phyloP scores from a whole-genome alignment of 176 grass and related monocot genomes.

The Triticum urartu region DNA sequence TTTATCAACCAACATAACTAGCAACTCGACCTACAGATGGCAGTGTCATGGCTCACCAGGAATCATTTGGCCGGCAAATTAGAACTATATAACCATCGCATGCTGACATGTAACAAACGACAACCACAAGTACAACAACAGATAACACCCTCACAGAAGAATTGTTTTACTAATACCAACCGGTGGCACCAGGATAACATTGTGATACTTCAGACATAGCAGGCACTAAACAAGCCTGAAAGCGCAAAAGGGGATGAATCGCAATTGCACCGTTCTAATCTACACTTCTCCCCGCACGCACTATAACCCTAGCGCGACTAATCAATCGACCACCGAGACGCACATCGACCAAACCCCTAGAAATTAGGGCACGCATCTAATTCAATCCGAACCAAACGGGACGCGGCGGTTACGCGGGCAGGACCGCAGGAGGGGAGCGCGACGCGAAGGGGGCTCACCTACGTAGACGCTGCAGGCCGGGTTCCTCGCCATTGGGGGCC shows the following conservation, averaged over 20 bases:
- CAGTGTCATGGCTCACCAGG: neutral
- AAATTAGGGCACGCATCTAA: neutral
- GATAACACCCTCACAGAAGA: neutral
- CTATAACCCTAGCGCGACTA: neutral
- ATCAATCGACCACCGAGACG: neutral
- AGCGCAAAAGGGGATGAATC: neutral
- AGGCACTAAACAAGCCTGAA: neutral
- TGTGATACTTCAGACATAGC: neutral
- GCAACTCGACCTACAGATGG: neutral
- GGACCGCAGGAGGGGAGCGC: neutral
- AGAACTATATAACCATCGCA: neutral
- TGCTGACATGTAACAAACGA: neutral
- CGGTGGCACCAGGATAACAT: neutral
- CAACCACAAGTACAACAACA: neutral
- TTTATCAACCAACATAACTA: neutral
- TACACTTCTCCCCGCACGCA: neutral
- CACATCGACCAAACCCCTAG: neutral
- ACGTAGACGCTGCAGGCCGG: conserved; percentile 54
- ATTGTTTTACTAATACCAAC: neutral
- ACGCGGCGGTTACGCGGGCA: neutral
- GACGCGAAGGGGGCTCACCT: conserved; percentile 28
- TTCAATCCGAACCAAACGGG: neutral
- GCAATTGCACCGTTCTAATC: neutral
- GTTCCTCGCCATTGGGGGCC: conserved; percentile 40
- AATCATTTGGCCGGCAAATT: neutral